Conservation (phyloP, 352 stramenopile genomes). For the Pythium rishiriense region DNA sequence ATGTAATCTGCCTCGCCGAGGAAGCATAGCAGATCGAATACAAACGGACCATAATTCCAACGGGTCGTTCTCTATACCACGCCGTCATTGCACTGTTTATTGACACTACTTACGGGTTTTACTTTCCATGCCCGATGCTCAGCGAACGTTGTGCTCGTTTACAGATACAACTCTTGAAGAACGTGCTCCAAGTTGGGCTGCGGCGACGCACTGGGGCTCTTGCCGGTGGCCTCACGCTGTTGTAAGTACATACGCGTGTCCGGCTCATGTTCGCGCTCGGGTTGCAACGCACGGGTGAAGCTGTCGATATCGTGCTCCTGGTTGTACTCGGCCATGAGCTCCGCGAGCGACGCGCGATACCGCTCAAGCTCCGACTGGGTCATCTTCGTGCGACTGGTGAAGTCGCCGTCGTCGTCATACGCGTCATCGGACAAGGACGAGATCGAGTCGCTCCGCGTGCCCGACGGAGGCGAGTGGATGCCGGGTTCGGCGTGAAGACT, state of each 20-base stretch:
- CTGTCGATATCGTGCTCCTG: constrained; percentile 11
- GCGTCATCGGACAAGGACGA: constrained; percentile 31
- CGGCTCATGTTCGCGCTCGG: constrained; percentile 22
- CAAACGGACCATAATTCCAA: neutral
- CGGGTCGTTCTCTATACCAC: neutral
- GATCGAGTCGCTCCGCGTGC: constrained; percentile 8
- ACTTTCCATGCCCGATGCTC: neutral
- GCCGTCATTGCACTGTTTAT: neutral
- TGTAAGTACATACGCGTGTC: neutral
- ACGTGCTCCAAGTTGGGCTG: constrained; percentile 17
- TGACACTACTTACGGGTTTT: neutral
- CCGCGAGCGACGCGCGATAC: constrained; percentile 51
- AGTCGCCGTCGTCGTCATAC: constrained; percentile 15
- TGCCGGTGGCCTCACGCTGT: neutral
- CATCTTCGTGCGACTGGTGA: constrained; percentile 31
- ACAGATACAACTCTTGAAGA: constrained; percentile 32
- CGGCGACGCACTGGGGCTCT: neutral
- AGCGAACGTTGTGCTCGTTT: neutral
- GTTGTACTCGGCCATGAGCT: constrained; percentile 67
- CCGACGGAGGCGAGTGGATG: constrained; percentile 15
- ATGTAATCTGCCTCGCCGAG: neutral
- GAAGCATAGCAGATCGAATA: constrained; percentile 10
- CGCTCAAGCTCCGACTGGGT: constrained; percentile 36
- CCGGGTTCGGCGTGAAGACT: constrained; percentile 19
- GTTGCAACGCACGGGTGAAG: constrained; percentile 7